Evolutionary conservation across 2,329 filamentous ascomycete genomes (phyloP), one percentile per base, ranked within the genome.

Genomic region (Monilinia laxa): DNA sequence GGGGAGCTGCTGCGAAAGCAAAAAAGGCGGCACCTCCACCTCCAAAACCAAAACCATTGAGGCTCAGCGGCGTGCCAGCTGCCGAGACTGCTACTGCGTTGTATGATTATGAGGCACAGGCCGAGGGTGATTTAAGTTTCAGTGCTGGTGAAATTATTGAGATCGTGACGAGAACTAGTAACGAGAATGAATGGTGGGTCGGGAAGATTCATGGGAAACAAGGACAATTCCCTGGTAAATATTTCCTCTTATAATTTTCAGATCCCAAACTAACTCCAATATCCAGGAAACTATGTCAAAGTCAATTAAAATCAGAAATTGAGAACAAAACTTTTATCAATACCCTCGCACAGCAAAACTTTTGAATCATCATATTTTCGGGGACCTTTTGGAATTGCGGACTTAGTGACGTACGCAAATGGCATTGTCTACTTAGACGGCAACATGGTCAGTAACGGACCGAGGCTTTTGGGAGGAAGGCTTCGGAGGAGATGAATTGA

Each of bases 141-240:
- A 85, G 85, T 23, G 87, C 92, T 0, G 93, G 94, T 6, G 95
- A 99, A 69, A 81, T 90, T 5, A 98, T 99, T 74, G 93, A 98
- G 78, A 93, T 99, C 72, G 78, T 95, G 2, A 84, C 84, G 68
- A 85, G 91, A 72, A 96, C 92, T n/a, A 83, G 85, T 70, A 97
- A 97, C 74, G 89, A 92, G 62, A 98, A 99, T 73, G 95, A 99
- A 79, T 99, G 95, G 95, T 99, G 95, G 95, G 89, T 84, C 11
- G 95, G 95, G 49, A 91, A 87, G 76, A 76, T 96, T 64, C 83
- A 90, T 68, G 92, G 90, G 59, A 90, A 89, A 79, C 82, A 91
- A 75, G 95, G 95, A 35, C 94, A 98, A 76, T 99, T 99, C 78
- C 95, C 95, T 80, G 95, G 95, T 97, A 83, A 76, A 87, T 69